Conservation (phyloP, 148 eudicot genomes). For the Rhododendron vialii region DNA sequence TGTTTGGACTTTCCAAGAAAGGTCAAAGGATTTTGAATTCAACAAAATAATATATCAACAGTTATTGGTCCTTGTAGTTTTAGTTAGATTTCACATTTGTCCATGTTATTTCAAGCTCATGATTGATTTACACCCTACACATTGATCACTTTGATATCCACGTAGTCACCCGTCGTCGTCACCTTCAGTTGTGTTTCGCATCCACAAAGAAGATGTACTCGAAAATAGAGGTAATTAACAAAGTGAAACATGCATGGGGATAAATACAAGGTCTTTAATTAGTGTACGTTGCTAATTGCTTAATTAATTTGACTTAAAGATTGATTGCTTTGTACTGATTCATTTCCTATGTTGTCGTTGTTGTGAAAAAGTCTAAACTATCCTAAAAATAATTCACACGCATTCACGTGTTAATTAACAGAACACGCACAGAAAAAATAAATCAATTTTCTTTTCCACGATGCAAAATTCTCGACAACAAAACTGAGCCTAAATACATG, state of each 20-base stretch:
- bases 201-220: neutral
- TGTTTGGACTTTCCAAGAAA: neutral
- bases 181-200: neutral
- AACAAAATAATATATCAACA: neutral
- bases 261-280: too few species aligned
- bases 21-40: neutral
- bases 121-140: neutral
- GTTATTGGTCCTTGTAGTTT: neutral
- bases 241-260: too few species aligned
- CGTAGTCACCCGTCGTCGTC: too few species aligned
- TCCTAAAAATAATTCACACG: neutral
- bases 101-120: neutral
- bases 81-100: neutral
- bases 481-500: neutral
- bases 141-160: neutral
- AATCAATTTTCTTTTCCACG: too few species aligned
- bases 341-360: too few species aligned
- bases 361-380: neutral
- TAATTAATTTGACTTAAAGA: too few species aligned
- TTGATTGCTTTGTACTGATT: too few species aligned
- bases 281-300: too few species aligned
- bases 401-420: too few species aligned
- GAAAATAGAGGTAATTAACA: neutral
- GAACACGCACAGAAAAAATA: too few species aligned
- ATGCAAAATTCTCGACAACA: neutral